Evolutionary conservation across 192 early-diverging fungal genomes (phyloP).

Genomic region (Coemansia asiatica): DNA sequence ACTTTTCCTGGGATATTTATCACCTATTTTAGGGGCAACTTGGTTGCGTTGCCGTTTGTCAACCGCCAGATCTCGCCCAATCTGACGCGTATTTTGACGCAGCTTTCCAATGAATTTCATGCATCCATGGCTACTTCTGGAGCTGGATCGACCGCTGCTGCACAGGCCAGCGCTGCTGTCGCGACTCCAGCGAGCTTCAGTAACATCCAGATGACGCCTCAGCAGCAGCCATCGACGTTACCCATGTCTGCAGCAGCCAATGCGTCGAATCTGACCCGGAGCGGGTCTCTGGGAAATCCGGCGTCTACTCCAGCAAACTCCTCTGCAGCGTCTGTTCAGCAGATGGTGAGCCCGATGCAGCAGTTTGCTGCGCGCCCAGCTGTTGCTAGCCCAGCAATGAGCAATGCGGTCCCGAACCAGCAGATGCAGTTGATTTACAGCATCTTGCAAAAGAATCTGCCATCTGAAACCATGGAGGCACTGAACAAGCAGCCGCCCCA

Average conservation of each 20-base stretch:
- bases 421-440: slow-evolving; percentile 1
- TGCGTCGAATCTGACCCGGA: slow-evolving; percentile 7
- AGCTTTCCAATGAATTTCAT: slow-evolving; percentile 1
- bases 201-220: slow-evolving; percentile 22
- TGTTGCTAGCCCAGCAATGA: slow-evolving; percentile 24
- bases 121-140: not conserved
- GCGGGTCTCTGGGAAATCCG: not conserved
- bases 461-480: slow-evolving; percentile 23
- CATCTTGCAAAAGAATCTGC: slow-evolving; percentile 9
- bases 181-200: not conserved
- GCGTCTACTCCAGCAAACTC: not conserved
- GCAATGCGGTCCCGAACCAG: slow-evolving; percentile 11
- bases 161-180: not conserved
- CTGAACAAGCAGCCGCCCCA: slow-evolving; percentile 18
- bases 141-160: too few species aligned
- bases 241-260: slow-evolving; percentile 17
- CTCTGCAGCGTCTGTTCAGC: slow-evolving; percentile 15
- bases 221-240: slow-evolving; percentile 17
- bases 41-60: slow-evolving; percentile 37
- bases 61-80: slow-evolving; percentile 17
- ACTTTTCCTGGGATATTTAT: slow-evolving; percentile 35
- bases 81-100: slow-evolving; percentile 15
- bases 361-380: slow-evolving; percentile 24
- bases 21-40: slow-evolving; percentile 16
- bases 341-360: slow-evolving; percentile 46